Percentiles rank a stretch among this genome's conserved stretches.
Evolutionary conservation across 805 yeast genomes (phyloP).

Genomic region (Ascoidea tarda): DNA sequence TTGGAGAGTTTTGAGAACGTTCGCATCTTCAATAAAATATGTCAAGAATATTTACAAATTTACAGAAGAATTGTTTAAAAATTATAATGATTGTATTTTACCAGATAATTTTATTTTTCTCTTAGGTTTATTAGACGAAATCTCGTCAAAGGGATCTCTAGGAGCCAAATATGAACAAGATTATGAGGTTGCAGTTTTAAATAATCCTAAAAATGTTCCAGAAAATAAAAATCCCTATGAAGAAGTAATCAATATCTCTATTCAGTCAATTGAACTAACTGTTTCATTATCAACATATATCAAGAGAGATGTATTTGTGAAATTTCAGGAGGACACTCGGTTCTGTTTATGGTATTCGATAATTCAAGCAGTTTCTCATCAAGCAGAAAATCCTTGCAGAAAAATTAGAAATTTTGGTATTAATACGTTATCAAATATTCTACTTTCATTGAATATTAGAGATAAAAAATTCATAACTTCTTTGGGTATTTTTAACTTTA

Average conservation of each 20-base stretch:
- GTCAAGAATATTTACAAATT: slow-evolving; percentile 32
- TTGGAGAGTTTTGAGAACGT: slow-evolving; percentile 38
- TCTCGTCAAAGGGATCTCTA: slow-evolving; percentile 68
- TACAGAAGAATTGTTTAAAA: slow-evolving; percentile 25
- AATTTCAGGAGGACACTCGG: slow-evolving; percentile 17
- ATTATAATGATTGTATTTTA: slow-evolving; percentile 22
- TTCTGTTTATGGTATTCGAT: slow-evolving; percentile 34
- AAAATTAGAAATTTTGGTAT: slow-evolving; percentile 60
- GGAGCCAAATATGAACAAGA: slow-evolving; percentile 70
- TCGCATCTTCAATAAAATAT: slow-evolving; percentile 30
- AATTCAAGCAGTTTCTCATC: slow-evolving; percentile 75
- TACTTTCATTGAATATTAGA: slow-evolving; percentile 28
- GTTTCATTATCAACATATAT: slow-evolving; percentile 29
- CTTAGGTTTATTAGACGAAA: slow-evolving; percentile 61
- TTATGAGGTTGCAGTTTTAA: slow-evolving; percentile 26
- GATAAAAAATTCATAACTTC: slow-evolving; percentile 27
- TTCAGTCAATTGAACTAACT: slow-evolving; percentile 50
- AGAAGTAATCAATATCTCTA: slow-evolving; percentile 41
- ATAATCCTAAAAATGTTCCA: slow-evolving; percentile 28
- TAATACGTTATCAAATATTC: slow-evolving; percentile 36
- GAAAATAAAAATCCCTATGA: slow-evolving; percentile 32
- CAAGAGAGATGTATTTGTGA: slow-evolving; percentile 19
- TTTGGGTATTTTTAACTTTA: slow-evolving; percentile 50
- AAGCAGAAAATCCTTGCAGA: slow-evolving; percentile 78
- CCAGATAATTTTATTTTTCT: slow-evolving; percentile 46